Conservation (phyloP, 2,329 filamentous ascomycete species). For the Ploettnerulaceae sp. region DNA sequence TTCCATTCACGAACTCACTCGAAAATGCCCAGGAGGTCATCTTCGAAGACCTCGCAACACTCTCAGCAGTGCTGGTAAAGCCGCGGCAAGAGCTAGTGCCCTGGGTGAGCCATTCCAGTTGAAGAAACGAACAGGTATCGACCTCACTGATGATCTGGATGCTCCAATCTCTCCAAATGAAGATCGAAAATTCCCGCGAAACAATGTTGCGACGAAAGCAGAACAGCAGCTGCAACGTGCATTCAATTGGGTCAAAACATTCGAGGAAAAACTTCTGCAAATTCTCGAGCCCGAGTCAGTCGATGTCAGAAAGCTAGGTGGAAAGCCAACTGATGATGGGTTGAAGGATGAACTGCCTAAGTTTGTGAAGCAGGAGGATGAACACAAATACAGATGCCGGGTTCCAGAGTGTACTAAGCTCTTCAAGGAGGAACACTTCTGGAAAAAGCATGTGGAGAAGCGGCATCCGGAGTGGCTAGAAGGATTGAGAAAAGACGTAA, state of each 20-base stretch:
- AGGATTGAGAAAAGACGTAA: constrained; percentile 74
- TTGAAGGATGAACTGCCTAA: constrained; percentile 81
- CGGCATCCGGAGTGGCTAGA: constrained; percentile 86
- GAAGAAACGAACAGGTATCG: constrained; percentile 65
- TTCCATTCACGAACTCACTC: constrained; percentile 89
- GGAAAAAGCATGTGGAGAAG: constrained; percentile 97
- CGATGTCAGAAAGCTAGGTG: constrained; percentile 86
- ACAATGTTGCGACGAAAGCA: constrained; percentile 63
- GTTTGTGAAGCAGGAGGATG: constrained; percentile 94
- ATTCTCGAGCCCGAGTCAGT: constrained; percentile 85
- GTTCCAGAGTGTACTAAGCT: constrained; percentile 94
- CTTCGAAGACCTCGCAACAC: constrained; percentile 85
- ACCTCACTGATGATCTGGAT: constrained; percentile 40
- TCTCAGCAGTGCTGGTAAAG: constrained; percentile 75
- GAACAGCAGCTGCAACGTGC: constrained; percentile 91
- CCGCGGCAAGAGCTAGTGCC: constrained; percentile 80
- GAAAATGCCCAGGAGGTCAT: constrained; percentile 97
- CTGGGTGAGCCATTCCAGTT: constrained; percentile 76
- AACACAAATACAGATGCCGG: constrained; percentile 94
- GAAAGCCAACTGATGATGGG: constrained; percentile 79
- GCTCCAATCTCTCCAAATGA: constrained; percentile 60
- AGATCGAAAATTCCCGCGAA: constrained; percentile 64
- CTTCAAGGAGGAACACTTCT: constrained; percentile 96
- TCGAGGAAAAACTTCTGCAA: constrained; percentile 92
- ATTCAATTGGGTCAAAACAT: constrained; percentile 98